A percentile compares a stretch with the other conserved stretches of the same genome.
phyloP scores from a whole-genome alignment of 2,329 filamentous ascomycete species.

The Pyrenochaeta sp. region DNA sequence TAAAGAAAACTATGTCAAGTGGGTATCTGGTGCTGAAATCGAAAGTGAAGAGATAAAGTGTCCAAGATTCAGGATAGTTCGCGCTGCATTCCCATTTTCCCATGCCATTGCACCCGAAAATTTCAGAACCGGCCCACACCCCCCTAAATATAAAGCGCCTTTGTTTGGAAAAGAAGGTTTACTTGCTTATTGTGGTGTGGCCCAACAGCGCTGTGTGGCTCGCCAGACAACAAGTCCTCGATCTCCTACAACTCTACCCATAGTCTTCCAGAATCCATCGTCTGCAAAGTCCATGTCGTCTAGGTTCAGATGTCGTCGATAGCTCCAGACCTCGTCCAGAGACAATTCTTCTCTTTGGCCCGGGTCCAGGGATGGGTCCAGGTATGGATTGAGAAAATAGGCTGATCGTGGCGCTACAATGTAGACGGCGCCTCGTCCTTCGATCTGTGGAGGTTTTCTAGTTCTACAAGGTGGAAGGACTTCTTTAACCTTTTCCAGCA shows the following conservation, averaged over 20 bases:
- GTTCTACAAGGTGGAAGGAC: slow-evolving; percentile 61
- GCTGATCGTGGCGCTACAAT: slow-evolving; percentile 78
- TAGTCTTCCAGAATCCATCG: slow-evolving; percentile 77
- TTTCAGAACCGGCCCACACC: background rate
- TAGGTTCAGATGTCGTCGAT: slow-evolving; percentile 74
- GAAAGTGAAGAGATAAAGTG: background rate
- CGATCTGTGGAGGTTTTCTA: slow-evolving; percentile 40
- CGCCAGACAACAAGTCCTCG: slow-evolving; percentile 57
- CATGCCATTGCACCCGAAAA: background rate
- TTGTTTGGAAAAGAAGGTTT: background rate
- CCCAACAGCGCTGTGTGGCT: slow-evolving; percentile 51
- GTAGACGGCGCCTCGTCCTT: slow-evolving; percentile 64
- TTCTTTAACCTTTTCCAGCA: slow-evolving; percentile 67
- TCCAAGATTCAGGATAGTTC: background rate
- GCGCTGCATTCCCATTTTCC: background rate
- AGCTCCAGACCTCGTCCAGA: slow-evolving; percentile 75
- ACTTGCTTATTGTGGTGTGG: slow-evolving; percentile 2
- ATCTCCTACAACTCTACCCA: slow-evolving; percentile 69
- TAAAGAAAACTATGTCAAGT: slow-evolving; percentile 1
- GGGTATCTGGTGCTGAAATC: slow-evolving; percentile 17
- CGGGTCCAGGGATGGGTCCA: slow-evolving; percentile 45
- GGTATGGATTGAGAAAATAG: slow-evolving; percentile 70
- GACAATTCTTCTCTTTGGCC: slow-evolving; percentile 56
- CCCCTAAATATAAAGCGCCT: background rate
- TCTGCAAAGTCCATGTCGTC: slow-evolving; percentile 83